A percentile compares a stretch with the other conserved stretches of the same genome.
Evolutionary conservation across 2,329 filamentous ascomycete genomes (phyloP).

Genomic region (Zasmidium citrigriseum): DNA sequence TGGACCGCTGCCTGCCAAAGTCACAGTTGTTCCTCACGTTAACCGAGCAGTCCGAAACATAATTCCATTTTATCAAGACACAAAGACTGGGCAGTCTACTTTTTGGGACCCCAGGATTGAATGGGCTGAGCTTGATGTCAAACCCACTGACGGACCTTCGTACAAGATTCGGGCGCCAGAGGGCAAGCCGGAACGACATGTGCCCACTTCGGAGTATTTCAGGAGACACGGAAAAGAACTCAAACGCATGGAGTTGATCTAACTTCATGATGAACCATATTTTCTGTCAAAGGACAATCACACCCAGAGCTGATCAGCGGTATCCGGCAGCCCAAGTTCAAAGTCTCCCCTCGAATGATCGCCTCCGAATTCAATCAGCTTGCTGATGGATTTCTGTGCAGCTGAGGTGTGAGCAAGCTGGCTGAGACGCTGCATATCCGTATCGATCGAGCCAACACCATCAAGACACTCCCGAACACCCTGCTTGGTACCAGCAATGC

Average conservation of each 20-base stretch:
- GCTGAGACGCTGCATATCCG: not conserved
- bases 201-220: slow-evolving; percentile 7
- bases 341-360: not conserved
- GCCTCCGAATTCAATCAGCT: not conserved
- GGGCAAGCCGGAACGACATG: slow-evolving; percentile 9
- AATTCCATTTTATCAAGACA: not conserved
- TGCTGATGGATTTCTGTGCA: not conserved
- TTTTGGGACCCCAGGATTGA: slow-evolving; percentile 17
- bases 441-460: not conserved
- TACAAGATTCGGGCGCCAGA: slow-evolving; percentile 6
- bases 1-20: slow-evolving; percentile 6
- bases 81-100: not conserved
- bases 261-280: not conserved
- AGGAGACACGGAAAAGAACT: slow-evolving; percentile 1
- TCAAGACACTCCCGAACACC: not conserved
- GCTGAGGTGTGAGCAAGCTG: not conserved
- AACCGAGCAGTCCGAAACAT: not conserved
- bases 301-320: not conserved
- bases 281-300: not conserved
- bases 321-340: not conserved
- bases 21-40: slow-evolving; percentile 1
- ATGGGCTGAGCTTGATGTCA: not conserved
- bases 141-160: not conserved
- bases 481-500: not conserved
- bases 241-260: slow-evolving; percentile 6